Base-by-base conservation (phyloP, 2,329 filamentous ascomycete genomes). In the Mariannaea sp. region DNA sequence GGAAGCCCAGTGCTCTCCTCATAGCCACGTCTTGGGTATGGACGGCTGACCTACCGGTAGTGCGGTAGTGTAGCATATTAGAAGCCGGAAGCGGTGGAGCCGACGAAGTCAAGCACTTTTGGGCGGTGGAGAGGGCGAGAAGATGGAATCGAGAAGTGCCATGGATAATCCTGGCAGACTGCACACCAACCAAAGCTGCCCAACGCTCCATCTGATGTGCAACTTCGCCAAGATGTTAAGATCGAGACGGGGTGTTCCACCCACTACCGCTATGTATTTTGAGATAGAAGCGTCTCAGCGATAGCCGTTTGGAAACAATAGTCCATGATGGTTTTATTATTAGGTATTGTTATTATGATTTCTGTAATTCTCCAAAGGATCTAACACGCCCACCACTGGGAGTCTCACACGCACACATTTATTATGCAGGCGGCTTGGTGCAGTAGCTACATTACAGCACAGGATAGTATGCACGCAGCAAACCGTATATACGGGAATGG, bases 81-180 rank as follows among this genome's bases (percentile, higher is more conserved):
- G 51, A 51, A 57, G 44, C 50, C 51, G 50, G 45, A 59, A 46
- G 57, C 48, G 30, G 56, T 50, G 56, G 57, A 55, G 50, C 32
- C 49, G 43, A 20, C 47, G 55, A 59, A 50, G 57, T 57, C 57
- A 55, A 49, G 45, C 44, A 41, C 54, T 52, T 55, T 52, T n/a
- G n/a, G 42, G 32, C 24, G 40, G 49, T 56, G 55, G 55, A 55
- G 57, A 52, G 57, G 32, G 53, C 35, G 43, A 55, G 55, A 46
- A 53, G 48, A 59, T 45, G 40, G 44, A 49, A 61, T 63, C 58
- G 44, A 63, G 60, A 61, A 59, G 55, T 45, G 53, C 38, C 53
- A 56, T 57, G 51, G 55, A 55, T 56, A 12, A 56, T 54, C 62
- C 62, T 36, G 32, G 62, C 16, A 60, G 52, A 24, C 14, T 7